Base-by-base conservation (phyloP, 768 basidiomycete species). In the Kwoniella mangroviensis region DNA sequence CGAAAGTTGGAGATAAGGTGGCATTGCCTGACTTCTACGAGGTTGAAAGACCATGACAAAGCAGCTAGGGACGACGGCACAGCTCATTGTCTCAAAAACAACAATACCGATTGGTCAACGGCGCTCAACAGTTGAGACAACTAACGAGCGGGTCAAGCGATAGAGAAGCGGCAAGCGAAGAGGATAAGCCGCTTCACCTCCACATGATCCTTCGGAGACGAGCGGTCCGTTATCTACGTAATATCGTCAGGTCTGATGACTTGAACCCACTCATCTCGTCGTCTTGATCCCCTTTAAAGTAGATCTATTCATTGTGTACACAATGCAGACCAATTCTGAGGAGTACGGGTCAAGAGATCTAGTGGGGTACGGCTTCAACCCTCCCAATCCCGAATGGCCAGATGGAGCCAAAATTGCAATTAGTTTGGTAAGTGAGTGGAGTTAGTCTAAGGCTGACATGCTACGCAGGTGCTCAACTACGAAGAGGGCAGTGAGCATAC, bases 331-430 rank as follows among this genome's bases (percentile, higher is more conserved):
- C 7, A 58, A 58, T 24, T 45, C 57, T 26, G 68, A 67, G 55
- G 68, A 67, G 2, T 72, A 78, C 41, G 75, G 75, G 40, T 67
- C 72, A 21, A 54, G 75, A 54, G 68, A 76, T 55, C 15, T 76
- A 12, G 61, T 76, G 4, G 75, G 75, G 1, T 76, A 76, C 40
- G 75, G 75, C 9, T 58, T 68, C 3, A 70, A 56, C 42, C 64
- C 75, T 12, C 75, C 75, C 4, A 42, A 76, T 66, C 63, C 76
- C 1, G 17, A 71, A 64, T 81, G 80, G 80, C 80, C 80, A 0
- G 43, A 56, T 21, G 67, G 66, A 7, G 78, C 78, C 10, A 78
- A 78, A 64, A 78, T 81, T 12, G 80, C 80, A 0, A 75, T 81
- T 52, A 63, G 65, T 19, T 52, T 81, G 9, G 80, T 81, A 7